These are phyloP conservation scores for Coemansia sp. DNA, from an alignment of 192 early-diverging fungal species.

Conservation along the genomic window DNA sequence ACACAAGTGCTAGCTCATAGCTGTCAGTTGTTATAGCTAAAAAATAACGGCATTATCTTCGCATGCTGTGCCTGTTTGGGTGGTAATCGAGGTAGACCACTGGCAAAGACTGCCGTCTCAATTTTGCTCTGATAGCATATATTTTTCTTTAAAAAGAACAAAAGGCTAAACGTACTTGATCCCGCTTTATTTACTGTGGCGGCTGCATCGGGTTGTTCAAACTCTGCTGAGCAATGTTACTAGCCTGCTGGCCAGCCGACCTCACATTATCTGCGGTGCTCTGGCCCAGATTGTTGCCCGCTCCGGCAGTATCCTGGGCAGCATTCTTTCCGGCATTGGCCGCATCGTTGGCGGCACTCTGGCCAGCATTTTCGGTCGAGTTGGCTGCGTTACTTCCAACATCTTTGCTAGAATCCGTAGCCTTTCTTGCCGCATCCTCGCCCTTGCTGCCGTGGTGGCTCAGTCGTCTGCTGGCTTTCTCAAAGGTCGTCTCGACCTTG, in stretches of 20 bases:
- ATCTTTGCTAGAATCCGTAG: background rate
- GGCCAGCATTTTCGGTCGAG: background rate
- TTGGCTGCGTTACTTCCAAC: background rate
- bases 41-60: too few relatives aligned
- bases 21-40: too few relatives aligned
- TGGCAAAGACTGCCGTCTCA: too few relatives aligned
- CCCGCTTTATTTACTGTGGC: background rate
- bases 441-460: conserved; percentile 23
- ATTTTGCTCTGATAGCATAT: background rate
- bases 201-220: conserved; percentile 8
- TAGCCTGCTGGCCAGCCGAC: too few relatives aligned
- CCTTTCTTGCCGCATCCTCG: conserved; percentile 12
- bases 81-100: too few relatives aligned
- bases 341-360: background rate
- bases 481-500: conserved; percentile 39
- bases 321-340: conserved; percentile 5
- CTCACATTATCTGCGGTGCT: background rate
- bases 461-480: conserved; percentile 39
- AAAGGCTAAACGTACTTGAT: too few relatives aligned
- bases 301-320: background rate
- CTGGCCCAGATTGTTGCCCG: background rate
- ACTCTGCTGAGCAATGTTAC: conserved; percentile 9
- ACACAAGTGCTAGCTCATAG: too few relatives aligned
- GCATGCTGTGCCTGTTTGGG: too few relatives aligned
- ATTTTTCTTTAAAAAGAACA: conserved; percentile 9